Base-by-base conservation (phyloP, 495 filamentous ascomycete species). In the Aspergillus leporis region DNA sequence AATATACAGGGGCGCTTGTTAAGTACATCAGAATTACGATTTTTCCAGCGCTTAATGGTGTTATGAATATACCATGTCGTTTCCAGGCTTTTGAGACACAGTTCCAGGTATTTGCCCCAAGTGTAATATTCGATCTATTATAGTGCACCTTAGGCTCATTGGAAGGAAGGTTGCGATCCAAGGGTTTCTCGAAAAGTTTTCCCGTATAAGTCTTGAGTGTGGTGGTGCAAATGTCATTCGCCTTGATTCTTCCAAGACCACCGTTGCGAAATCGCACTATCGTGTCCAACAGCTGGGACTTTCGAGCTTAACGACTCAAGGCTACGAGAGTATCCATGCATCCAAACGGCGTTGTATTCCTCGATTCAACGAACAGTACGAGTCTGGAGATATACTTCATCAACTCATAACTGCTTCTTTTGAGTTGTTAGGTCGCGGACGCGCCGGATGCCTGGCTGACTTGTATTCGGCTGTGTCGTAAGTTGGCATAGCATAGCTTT, bases 381-480 rank as follows among this genome's bases (percentile, higher is more conserved):
- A 49, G 10, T 38, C 53, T 31, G 19, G 46, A 12, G 55, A 57
- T 47, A n/a, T 66, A 9, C 14, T 61, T 0, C 66, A 70, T 30
- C 32, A 61, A 21, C 65, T 77, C 8, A 55, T 65, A 21, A 52
- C 45, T 12, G 59, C 47, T 22, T 41, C 66, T 22, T 63, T 67
- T 32, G 34, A 59, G 3, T 13, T 70, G 14, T 49, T 78, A 36
- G 51, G 52, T 19, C 60, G 18, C 50, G 59, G 62, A n/a, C 45
- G 48, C 25, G 52, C 55, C 18, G 41, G 55, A 46, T 63, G 53
- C 9, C 34, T 79, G 46, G 50, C 65, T 43, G 65, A 64, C 19
- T 28, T 79, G 28, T 59, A 43, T 28, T n/a, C 50, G 55, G 61
- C 65, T 14, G 48, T 73, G 4, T 63, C 64, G 76, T 78, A 60